Evolutionary conservation across 2,329 filamentous ascomycete genomes (phyloP).

Genomic region (Pyrenochaeta sp.): DNA sequence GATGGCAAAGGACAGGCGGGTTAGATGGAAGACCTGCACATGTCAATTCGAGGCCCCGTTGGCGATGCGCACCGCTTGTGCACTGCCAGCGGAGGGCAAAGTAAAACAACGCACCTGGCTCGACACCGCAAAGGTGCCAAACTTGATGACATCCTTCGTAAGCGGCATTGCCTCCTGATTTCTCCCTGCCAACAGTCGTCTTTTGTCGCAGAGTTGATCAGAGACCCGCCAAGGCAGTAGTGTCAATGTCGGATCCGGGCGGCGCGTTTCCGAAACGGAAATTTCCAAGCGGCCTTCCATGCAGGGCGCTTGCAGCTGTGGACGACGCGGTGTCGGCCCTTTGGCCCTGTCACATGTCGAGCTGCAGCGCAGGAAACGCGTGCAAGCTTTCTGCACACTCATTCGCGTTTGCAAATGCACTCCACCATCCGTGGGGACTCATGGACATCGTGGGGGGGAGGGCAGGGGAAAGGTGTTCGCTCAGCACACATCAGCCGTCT

Average conservation of each 20-base stretch:
- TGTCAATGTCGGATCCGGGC: slow-evolving; percentile 6
- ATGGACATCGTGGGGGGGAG: slow-evolving; percentile 20
- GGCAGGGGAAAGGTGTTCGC: no score
- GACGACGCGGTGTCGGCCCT: slow-evolving; percentile 14
- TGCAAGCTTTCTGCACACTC: slow-evolving; percentile 21
- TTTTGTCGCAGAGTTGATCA: slow-evolving; percentile 6
- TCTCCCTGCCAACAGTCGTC: slow-evolving; percentile 6
- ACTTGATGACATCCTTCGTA: slow-evolving; percentile 52
- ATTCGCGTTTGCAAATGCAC: slow-evolving; percentile 24
- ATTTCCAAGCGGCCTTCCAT: slow-evolving; percentile 17
- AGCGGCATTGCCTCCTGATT: slow-evolving; percentile 43
- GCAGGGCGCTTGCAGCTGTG: slow-evolving; percentile 7
- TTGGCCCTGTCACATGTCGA: slow-evolving; percentile 20
- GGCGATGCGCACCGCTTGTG: slow-evolving; percentile 4
- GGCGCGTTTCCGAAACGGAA: slow-evolving; percentile 14
- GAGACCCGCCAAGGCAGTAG: slow-evolving; percentile 5
- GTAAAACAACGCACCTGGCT: slow-evolving; percentile 46
- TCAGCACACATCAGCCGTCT: background rate
- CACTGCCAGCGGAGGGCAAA: background rate
- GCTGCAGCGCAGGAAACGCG: slow-evolving; percentile 12
- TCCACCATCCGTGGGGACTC: slow-evolving; percentile 18
- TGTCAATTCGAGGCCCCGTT: slow-evolving; percentile 9
- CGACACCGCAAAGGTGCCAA: slow-evolving; percentile 56
- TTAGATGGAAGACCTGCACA: slow-evolving; percentile 82
- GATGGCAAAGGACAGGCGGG: slow-evolving; percentile 81